Evolutionary conservation across 768 basidiomycete genomes (phyloP).

Genomic region (Panellus pusillus): DNA sequence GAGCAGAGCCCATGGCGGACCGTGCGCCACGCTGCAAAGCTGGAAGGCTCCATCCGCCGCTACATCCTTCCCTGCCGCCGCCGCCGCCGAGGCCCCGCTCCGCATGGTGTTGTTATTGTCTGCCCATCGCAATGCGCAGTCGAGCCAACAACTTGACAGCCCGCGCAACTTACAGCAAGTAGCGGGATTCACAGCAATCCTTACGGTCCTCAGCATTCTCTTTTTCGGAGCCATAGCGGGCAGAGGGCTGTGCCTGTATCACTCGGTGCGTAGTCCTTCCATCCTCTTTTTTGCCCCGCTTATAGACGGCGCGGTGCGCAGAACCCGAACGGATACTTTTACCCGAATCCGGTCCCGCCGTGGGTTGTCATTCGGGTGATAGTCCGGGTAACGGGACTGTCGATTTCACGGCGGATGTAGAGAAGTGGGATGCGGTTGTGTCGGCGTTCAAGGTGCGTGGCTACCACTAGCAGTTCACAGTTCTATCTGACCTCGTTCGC

Average conservation of each 20-base stretch:
- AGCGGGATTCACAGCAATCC: background rate
- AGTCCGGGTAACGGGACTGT: conserved; percentile 1
- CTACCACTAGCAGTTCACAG: no score
- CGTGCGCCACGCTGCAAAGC: conserved; percentile 1
- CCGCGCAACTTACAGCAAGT: background rate
- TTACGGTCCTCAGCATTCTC: background rate
- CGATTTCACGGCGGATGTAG: conserved; percentile 49
- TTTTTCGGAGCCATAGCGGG: background rate
- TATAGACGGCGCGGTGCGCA: background rate
- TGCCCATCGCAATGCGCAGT: background rate
- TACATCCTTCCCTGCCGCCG: no score
- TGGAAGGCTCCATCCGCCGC: background rate
- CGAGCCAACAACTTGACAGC: background rate
- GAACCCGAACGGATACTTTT: conserved; percentile 18
- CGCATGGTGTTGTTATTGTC: no score
- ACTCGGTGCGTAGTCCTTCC: background rate
- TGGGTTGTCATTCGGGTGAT: conserved; percentile 9
- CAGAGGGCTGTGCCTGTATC: conserved; percentile 8
- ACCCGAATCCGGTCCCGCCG: background rate
- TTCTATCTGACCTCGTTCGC: background rate
- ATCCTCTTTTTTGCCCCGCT: no score
- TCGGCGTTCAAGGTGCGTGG: conserved; percentile 74
- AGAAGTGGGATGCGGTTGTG: conserved; percentile 67
- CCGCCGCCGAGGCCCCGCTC: background rate
- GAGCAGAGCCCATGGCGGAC: conserved; percentile 1